Evolutionary conservation across 768 basidiomycete genomes (phyloP), one percentile per base, ranked within the genome.

Genomic region (Leccinellum luteum): DNA sequence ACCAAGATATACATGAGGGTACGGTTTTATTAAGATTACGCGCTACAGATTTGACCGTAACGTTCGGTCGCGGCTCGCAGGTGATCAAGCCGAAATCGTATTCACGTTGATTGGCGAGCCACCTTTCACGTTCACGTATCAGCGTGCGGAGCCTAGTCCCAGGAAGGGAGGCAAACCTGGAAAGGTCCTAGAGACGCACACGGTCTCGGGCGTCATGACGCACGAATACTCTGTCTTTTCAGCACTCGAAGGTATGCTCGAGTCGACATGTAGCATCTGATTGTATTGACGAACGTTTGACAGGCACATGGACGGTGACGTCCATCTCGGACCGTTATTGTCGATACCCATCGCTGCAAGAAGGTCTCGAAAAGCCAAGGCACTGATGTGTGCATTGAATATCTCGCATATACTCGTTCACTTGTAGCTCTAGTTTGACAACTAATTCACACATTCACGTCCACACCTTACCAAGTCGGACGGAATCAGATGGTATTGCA

Each of bases 91-190:
- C 17, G 92, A 94, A 72, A 97, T 99, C 58, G 75, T 88, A 43
- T 98, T 99, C 73, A 86, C 87, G 3, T 81, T 99, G 53, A 79
- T 87, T 31, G 97, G 97, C 47, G 89, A 92, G 69, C 89, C 97
- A 17, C 97, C 97, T 0, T 99, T 98, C 75, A 89, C 94, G 1
- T 98, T 99, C 74, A 94, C 94, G 0, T 95, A 95, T 73, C 91
- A 94, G 70, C 84, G 92, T 48, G 81, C 91, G 2, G 92, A 92
- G 72, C 79, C 85, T 19, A 80, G 78, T 51, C 71, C 76, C 4
- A 85, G 81, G 74, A 90, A 89, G 69, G 86, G 87, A 30, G 81
- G 82, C 50, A 86, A 82, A 62, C 78, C 83, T 43, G 85, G 85
- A 52, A 90, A 88, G 67, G 85, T 94, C n/a, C 79, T 95, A 7